Conservation (phyloP, 352 stramenopile species). For the Phytophthora pini region DNA sequence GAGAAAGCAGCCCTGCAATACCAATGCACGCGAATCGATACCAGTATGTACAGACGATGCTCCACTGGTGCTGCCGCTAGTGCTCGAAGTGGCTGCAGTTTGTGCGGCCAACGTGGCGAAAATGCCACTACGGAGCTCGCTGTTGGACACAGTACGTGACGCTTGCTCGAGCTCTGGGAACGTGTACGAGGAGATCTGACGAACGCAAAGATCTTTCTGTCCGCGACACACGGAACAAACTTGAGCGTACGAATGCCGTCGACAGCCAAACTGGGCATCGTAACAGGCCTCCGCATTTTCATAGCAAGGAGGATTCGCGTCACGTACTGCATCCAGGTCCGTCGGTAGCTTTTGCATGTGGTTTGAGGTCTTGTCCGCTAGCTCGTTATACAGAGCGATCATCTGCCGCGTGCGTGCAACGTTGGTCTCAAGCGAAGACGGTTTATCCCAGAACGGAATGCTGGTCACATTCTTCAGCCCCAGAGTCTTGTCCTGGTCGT, state of each 20-base stretch:
- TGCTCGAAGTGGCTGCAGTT: slow-evolving; percentile 17
- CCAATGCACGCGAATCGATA: neutral
- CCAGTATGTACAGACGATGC: neutral
- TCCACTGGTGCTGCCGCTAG: slow-evolving; percentile 10
- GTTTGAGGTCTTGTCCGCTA: slow-evolving; percentile 23
- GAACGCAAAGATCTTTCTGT: slow-evolving; percentile 42
- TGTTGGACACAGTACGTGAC: slow-evolving; percentile 29
- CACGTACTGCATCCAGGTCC: slow-evolving; percentile 46
- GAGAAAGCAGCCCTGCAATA: slow-evolving; percentile 11
- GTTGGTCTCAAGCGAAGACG: slow-evolving; percentile 59
- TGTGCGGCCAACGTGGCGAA: slow-evolving; percentile 26
- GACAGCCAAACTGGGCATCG: slow-evolving; percentile 57
- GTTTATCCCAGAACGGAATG: slow-evolving; percentile 69
- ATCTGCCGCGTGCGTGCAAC: slow-evolving; percentile 53
- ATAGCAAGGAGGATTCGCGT: slow-evolving; percentile 67
- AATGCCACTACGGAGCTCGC: slow-evolving; percentile 45
- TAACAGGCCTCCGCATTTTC: slow-evolving; percentile 63
- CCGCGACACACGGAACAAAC: slow-evolving; percentile 65
- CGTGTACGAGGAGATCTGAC: slow-evolving; percentile 42
- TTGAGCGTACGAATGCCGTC: slow-evolving; percentile 65
- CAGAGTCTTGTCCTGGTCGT: slow-evolving; percentile 56
- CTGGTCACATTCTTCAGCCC: slow-evolving; percentile 51
- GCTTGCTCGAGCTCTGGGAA: slow-evolving; percentile 50
- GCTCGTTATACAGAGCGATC: slow-evolving; percentile 63
- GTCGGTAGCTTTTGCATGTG: slow-evolving; percentile 57